These are phyloP conservation scores for Colletotrichum acutatum DNA, from an alignment of 2,329 filamentous ascomycete genomes.

Conservation along the genomic window DNA sequence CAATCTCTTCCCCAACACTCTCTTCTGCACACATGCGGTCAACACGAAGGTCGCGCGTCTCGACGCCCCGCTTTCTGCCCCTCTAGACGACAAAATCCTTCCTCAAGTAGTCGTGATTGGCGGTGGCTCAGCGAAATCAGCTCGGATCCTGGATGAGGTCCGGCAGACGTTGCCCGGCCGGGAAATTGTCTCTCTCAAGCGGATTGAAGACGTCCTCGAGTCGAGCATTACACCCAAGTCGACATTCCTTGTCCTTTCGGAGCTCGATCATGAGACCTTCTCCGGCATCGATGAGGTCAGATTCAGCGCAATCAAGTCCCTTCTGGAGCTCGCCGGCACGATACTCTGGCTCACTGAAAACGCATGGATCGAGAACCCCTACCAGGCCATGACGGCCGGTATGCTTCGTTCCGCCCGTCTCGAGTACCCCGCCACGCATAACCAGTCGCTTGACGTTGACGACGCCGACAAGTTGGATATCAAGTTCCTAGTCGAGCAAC, in stretches of 20 bases:
- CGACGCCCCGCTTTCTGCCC: background rate
- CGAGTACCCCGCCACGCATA: constrained; percentile 14
- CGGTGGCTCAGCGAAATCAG: background rate
- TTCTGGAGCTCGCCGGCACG: constrained; percentile 16
- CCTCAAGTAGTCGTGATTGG: constrained; percentile 1
- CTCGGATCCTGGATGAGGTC: background rate
- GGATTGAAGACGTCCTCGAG: background rate
- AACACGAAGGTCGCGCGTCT: background rate
- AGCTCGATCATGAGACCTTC: constrained; percentile 39
- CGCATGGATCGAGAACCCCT: constrained; percentile 31
- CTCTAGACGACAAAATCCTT: background rate
- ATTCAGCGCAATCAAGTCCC: background rate
- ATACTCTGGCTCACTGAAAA: constrained; percentile 40
- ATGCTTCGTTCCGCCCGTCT: constrained; percentile 19
- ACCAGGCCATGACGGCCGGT: constrained; percentile 35
- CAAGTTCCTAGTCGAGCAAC: background rate
- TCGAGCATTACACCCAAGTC: background rate
- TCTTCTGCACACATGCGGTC: constrained; percentile 12
- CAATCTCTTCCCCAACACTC: constrained; percentile 11
- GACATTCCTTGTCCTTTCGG: constrained; percentile 26
- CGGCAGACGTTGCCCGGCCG: background rate
- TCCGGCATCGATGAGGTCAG: constrained; percentile 39
- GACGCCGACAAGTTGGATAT: background rate
- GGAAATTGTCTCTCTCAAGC: background rate
- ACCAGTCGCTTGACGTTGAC: constrained; percentile 30